Evolutionary conservation across 2,329 filamentous ascomycete species (phyloP).

Genomic region (Pseudogymnoascus pannorum): DNA sequence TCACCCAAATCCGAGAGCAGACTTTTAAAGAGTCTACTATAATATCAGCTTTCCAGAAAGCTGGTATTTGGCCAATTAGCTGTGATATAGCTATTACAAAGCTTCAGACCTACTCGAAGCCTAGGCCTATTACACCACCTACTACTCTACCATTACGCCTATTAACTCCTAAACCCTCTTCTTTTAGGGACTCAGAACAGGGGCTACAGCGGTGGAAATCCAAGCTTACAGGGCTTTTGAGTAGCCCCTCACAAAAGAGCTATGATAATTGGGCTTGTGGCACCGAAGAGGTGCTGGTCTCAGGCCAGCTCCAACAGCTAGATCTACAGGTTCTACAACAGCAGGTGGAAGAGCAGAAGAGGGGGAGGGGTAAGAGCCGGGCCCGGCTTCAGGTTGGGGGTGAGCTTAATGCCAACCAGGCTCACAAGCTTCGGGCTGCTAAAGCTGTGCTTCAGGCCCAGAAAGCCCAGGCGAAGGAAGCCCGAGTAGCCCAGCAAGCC

Average conservation of each 20-base stretch:
- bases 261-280: not conserved
- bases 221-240: not conserved
- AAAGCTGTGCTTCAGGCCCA: no score
- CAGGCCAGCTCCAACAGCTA: not conserved
- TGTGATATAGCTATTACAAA: not conserved
- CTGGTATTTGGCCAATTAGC: not conserved
- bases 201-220: no score
- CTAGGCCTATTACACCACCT: not conserved
- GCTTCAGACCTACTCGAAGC: not conserved
- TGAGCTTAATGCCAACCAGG: no score
- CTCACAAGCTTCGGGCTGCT: no score
- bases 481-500: no score
- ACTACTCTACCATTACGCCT: not conserved
- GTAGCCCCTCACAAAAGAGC: not conserved
- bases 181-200: not conserved
- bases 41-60: not conserved
- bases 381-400: not conserved
- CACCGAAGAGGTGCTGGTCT: not conserved
- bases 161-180: not conserved
- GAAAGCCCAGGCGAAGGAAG: no score
- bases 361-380: not conserved
- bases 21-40: not conserved
- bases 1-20: not conserved
- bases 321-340: not conserved
- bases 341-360: not conserved